phyloP scores from a whole-genome alignment of 108 stramenopile genomes.

The Nitzschia sp. region DNA sequence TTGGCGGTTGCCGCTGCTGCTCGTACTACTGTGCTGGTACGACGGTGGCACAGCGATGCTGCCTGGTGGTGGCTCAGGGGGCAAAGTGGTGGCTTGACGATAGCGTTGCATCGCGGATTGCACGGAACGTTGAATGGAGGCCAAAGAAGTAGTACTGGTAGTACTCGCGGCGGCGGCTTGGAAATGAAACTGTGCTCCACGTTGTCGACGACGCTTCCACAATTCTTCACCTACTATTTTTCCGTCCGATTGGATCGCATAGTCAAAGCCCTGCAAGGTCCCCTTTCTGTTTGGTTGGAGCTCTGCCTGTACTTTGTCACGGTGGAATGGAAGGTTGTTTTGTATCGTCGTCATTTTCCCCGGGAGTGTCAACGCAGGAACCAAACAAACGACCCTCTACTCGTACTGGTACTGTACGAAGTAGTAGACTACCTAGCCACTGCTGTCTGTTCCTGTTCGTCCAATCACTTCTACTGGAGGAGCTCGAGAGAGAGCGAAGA shows the following conservation, averaged over 20 bases:
- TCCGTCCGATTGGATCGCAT: conserved; percentile 44
- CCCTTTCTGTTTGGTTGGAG: background rate
- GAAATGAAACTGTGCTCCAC: background rate
- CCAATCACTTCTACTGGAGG: too few relatives aligned
- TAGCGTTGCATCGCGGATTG: background rate
- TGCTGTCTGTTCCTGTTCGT: too few relatives aligned
- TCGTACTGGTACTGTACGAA: too few relatives aligned
- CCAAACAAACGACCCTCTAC: too few relatives aligned
- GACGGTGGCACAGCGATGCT: background rate
- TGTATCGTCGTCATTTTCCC: too few relatives aligned
- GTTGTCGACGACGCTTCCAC: conserved; percentile 24
- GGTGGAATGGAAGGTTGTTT: conserved; percentile 1
- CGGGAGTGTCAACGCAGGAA: too few relatives aligned
- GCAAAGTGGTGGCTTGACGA: background rate
- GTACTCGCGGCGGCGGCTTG: background rate
- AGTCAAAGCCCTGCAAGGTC: conserved; percentile 24
- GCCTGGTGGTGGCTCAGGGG: conserved; percentile 1
- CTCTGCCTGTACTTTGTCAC: background rate
- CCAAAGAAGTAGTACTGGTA: background rate
- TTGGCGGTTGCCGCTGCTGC: too few relatives aligned
- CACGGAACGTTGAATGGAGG: background rate
- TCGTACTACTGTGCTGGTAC: background rate
- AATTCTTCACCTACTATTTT: conserved; percentile 20
- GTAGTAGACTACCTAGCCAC: too few relatives aligned
- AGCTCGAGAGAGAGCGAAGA: too few relatives aligned